Evolutionary conservation across 805 yeast genomes (phyloP).

Genomic region (Barnettozyma wickerhamii): DNA sequence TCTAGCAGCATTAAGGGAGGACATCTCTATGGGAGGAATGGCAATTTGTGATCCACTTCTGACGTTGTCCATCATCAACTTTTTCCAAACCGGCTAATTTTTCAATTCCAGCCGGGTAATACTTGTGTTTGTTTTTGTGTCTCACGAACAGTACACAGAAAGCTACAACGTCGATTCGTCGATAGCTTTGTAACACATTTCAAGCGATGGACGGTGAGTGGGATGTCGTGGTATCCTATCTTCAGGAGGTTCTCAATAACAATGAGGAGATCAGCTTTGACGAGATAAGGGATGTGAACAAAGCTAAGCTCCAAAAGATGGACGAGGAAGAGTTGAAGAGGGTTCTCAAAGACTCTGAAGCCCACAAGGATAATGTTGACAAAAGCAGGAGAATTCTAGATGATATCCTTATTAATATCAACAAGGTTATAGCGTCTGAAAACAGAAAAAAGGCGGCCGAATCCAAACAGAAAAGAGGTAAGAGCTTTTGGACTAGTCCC

Average conservation of each 20-base stretch:
- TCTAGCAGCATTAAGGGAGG: conserved; percentile 15
- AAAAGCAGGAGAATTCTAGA: conserved; percentile 42
- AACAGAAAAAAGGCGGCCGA: conserved; percentile 20
- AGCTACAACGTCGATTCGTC: not conserved
- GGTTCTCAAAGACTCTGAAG: conserved; percentile 38
- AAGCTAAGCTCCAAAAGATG: conserved; percentile 28
- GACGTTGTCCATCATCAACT: not conserved
- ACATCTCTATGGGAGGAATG: conserved; percentile 10
- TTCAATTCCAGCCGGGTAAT: not conserved
- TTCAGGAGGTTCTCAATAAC: conserved; percentile 63
- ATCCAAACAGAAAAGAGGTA: conserved; percentile 25
- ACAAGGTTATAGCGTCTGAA: conserved; percentile 34
- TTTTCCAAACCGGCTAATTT: not conserved
- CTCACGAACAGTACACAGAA: too few species aligned
- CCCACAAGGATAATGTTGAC: conserved; percentile 55
- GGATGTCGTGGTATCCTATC: conserved; percentile 61
- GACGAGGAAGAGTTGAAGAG: conserved; percentile 36
- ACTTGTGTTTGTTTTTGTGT: not conserved
- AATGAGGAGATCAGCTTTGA: conserved; percentile 54
- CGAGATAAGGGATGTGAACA: conserved; percentile 26
- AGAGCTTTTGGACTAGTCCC: conserved; percentile 41
- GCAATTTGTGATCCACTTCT: too few species aligned
- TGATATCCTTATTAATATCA: conserved; percentile 42
- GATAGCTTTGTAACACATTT: too few species aligned
- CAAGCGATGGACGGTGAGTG: conserved; percentile 65